phyloP scores from a whole-genome alignment of 257 asterid species.

The Mitragyna speciosa region DNA sequence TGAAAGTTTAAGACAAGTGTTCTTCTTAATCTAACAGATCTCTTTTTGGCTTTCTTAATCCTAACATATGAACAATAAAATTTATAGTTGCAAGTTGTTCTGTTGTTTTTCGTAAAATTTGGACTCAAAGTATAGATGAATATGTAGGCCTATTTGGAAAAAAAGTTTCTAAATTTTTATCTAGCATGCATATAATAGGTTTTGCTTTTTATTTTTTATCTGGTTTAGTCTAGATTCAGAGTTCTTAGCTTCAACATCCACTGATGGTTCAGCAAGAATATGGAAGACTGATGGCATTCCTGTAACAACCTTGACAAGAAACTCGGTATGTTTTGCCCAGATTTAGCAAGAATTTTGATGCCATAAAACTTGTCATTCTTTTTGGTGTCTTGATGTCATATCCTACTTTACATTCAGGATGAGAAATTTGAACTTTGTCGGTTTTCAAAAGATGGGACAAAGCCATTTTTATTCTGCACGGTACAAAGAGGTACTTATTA shows the following conservation, averaged over 20 bases:
- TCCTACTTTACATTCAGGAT: constrained; percentile 50
- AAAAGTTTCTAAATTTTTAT: background rate
- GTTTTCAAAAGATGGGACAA: constrained; percentile 96
- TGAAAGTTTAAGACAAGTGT: background rate
- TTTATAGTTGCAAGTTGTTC: background rate
- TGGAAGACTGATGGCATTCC: constrained; percentile 96
- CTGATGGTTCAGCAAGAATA: constrained; percentile 91
- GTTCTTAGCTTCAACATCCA: constrained; percentile 88
- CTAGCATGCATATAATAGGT: constrained; percentile 13
- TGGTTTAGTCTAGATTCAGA: constrained; percentile 84
- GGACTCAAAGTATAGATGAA: background rate
- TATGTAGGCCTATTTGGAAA: background rate
- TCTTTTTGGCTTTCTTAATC: background rate
- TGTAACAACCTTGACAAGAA: constrained; percentile 63
- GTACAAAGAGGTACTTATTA: constrained; percentile 67
- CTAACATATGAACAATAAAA: background rate
- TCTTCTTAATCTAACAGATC: background rate
- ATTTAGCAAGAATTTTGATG: background rate
- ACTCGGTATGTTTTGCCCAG: constrained; percentile 55
- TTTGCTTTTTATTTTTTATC: constrained; percentile 24
- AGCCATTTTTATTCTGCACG: constrained; percentile 81
- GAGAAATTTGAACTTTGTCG: constrained; percentile 88
- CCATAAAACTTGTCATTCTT: background rate
- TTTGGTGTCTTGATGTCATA: constrained; percentile 21
- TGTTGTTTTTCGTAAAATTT: background rate